phyloP scores from a whole-genome alignment of 441 rosid species.

The Viola pubescens region DNA sequence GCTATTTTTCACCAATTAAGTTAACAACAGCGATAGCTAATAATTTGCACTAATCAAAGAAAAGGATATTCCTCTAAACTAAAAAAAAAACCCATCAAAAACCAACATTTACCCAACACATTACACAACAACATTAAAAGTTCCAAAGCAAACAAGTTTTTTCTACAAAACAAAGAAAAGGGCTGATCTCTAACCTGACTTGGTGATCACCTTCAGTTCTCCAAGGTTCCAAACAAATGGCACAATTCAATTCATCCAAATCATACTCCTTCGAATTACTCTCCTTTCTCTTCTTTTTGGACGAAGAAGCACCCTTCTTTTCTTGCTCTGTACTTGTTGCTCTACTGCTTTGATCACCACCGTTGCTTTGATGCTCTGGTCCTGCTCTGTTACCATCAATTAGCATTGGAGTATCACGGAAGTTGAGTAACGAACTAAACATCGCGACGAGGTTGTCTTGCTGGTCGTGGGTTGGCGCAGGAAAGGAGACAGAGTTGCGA shows the following conservation, averaged over 20 bases:
- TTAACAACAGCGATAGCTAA: too few species aligned
- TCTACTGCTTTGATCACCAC: neutral
- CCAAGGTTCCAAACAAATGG: slow-evolving; percentile 11
- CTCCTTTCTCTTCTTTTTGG: neutral
- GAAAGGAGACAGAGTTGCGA: too few species aligned
- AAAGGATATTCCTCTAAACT: too few species aligned
- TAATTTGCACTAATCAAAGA: too few species aligned
- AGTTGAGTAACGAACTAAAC: too few species aligned
- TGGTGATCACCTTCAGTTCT: slow-evolving; percentile 11
- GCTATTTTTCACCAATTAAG: too few species aligned
- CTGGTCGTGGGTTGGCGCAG: too few species aligned
- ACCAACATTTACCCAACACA: too few species aligned
- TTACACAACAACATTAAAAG: neutral
- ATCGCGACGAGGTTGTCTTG: too few species aligned
- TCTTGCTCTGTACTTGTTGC: neutral
- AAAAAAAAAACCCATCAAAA: too few species aligned
- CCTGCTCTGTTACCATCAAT: neutral
- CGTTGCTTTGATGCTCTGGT: neutral
- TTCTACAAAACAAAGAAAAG: neutral
- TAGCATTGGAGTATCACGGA: neutral
- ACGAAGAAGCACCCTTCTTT: neutral
- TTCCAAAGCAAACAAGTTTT: neutral
- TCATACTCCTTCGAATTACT: neutral
- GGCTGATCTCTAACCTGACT: slow-evolving; percentile 6
- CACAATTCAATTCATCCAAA: slow-evolving; percentile 1